Evolutionary conservation across 305 asterid genomes (phyloP).

Genomic region (Fraxinus paxiana): DNA sequence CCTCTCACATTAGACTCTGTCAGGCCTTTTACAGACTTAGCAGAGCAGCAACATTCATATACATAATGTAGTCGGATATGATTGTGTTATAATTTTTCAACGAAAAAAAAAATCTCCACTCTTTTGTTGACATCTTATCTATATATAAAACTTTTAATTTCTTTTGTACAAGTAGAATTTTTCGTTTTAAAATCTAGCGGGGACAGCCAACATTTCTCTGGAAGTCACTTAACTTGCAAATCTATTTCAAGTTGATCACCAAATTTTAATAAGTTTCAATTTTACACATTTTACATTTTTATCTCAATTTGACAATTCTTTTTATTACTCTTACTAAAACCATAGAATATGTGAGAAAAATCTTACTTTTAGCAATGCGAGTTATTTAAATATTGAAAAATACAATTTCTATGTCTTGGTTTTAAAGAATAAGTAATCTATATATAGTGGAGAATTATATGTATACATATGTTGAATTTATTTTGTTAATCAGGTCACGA

Average conservation of each 20-base stretch:
- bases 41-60: too few relatives aligned
- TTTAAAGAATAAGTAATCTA: neutral
- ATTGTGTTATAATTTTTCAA: too few relatives aligned
- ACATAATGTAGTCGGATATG: too few relatives aligned
- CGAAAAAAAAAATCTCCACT: too few relatives aligned
- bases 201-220: neutral
- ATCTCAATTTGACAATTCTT: neutral
- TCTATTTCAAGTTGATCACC: neutral
- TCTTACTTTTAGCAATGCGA: neutral
- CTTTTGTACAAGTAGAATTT: too few relatives aligned
- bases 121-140: too few relatives aligned
- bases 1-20: too few relatives aligned
- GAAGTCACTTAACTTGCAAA: neutral
- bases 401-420: neutral
- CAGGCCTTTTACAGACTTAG: too few relatives aligned
- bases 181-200: neutral
- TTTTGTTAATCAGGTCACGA: neutral
- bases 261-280: neutral
- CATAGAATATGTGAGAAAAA: neutral
- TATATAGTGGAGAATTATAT: neutral
- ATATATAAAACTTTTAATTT: too few relatives aligned
- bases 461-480: neutral
- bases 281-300: neutral
- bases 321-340: neutral
- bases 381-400: neutral